Evolutionary conservation across 805 yeast genomes (phyloP), one percentile per base, ranked within the genome.

Genomic region (Brettanomyces sp.): DNA sequence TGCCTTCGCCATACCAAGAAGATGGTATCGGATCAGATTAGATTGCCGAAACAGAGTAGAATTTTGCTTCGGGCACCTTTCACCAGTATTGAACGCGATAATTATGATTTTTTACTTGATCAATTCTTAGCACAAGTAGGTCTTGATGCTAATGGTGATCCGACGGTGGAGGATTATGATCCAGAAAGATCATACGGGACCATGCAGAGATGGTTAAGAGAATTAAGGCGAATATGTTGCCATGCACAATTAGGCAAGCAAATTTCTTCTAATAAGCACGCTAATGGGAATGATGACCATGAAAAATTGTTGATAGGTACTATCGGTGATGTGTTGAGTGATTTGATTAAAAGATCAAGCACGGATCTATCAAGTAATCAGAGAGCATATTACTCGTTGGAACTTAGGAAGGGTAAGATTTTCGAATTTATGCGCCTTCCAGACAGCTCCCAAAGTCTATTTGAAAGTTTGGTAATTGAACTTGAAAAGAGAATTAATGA

Each of bases 1-100:
- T 75, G 87, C 14, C 60, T 90, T 8, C 67, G 99, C 34, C 98
- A 93, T 58, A 84, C 96, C 1, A 89, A 88, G 55, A 74, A 79
- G 12, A 80, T 84, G 82, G 96, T 93, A 0, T 76, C 78, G 34
- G 72, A 77, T 41, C 95, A 91, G 55, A 79, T 93, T 13, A 59
- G 70, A 37, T 68, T 93, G 8, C 99, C 99, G 0, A 77, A 79
- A 0, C 99, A 93, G 59, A 71, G 72, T 3, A 70, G 95, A 44
- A 70, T 80, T 8, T 66, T 89, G 41, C 62, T 93, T 42, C 72
- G 85, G 1, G 70, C 86, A 18, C 87, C 89, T 3, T 85, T 93
- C 60, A 80, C 85, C 3, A 80, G 87, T 0, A 76, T 93, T 21
- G 99, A 93, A 59, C 84, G 85, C 56, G 88, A 86, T 57, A 82